phyloP scores from a whole-genome alignment of 202 grass and related monocot species.

The Bolboschoenoplectus hybrid region DNA sequence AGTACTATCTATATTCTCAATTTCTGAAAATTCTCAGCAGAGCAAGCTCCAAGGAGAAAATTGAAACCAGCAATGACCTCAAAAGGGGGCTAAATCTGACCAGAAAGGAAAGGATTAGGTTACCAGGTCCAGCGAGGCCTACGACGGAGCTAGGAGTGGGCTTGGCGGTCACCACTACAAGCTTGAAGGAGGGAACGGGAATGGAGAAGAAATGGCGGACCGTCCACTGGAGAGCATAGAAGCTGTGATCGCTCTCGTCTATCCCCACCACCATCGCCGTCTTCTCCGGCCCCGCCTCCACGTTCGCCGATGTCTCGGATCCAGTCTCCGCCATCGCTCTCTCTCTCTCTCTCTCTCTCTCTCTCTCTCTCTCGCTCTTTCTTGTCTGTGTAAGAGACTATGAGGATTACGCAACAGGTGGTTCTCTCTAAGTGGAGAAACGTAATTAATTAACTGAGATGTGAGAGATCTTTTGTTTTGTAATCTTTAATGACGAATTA shows the following conservation, averaged over 20 bases:
- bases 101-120: conserved; percentile 23
- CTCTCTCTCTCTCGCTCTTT: background rate
- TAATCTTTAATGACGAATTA: background rate
- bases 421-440: background rate
- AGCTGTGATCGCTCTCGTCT: conserved; percentile 88
- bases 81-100: background rate
- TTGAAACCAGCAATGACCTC: background rate
- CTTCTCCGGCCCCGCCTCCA: conserved; percentile 23
- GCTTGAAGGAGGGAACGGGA: conserved; percentile 39
- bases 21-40: background rate
- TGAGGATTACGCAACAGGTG: background rate
- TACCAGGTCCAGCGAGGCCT: conserved; percentile 64
- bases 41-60: background rate
- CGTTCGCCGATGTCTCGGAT: conserved; percentile 38
- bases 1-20: background rate
- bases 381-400: background rate
- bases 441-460: background rate
- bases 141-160: conserved; percentile 55
- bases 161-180: conserved; percentile 61
- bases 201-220: conserved; percentile 66
- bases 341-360: background rate
- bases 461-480: background rate
- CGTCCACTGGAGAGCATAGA: conserved; percentile 77
- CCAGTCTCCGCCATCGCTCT: conserved; percentile 36
- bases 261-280: conserved; percentile 74